Base-by-base conservation (phyloP, 2,329 filamentous ascomycete species). In the Diplodia seriata region DNA sequence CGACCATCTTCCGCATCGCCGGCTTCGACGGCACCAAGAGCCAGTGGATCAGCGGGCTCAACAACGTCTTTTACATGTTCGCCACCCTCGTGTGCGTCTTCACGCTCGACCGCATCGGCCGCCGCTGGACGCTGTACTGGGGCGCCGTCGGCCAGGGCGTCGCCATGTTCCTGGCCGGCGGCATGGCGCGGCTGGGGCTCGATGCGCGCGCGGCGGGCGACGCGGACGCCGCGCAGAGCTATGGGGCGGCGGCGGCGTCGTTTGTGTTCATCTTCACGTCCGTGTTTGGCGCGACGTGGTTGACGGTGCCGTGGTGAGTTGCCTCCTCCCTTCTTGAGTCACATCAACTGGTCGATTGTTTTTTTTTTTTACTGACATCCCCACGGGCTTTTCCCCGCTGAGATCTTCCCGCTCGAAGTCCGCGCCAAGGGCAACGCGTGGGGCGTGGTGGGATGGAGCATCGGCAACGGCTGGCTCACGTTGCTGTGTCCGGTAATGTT, bases 371-470 rank as follows among this genome's bases (percentile, higher is more conserved):
- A 26, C 76, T 31, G 73, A 74, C 50, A 15, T 74, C 74, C 72
- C 72, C 9, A n/a, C 14, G 6, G 20, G 53, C 77, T 91, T 0
- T 90, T 90, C 67, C 89, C 88, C 0, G 89, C 90, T 1, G 90
- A 93, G 74, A 92, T 92, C 67, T 93, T 91, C 73, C 90, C 90
- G 0, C 78, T 92, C 0, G 85, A 90, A 69, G 85, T 92, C 0
- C 85, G 91, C 26, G 90, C 91, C 1, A 89, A 90, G 72, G 91
- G 90, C 6, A 93, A 92, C 69, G 89, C 90, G 0, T 92, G 87
- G 85, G 90, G 91, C 23, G 90, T 93, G 0, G 85, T 92, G 0
- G 90, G 91, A 0, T 93, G 90, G 91, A 87, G 84, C 15, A 91
- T 93, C 62, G 90, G 91, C 0, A 92, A 92, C 71, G 90, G 89